Evolutionary conservation across 805 yeast genomes (phyloP), one percentile per base, ranked within the genome.

Genomic region (Wickerhamiella galacta): DNA sequence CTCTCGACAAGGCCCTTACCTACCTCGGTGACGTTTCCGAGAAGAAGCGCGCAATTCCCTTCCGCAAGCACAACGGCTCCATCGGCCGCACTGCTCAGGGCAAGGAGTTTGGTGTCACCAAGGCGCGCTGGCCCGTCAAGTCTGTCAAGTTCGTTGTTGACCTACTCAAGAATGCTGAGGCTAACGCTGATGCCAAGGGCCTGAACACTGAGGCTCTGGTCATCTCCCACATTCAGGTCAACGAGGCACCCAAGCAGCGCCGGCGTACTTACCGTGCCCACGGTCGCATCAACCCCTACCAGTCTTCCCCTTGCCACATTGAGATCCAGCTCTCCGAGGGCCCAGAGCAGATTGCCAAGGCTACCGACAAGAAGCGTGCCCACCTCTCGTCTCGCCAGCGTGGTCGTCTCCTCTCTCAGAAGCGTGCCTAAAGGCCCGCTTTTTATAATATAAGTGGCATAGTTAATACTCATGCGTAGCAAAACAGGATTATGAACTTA

Each of bases 261-360:
- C 87, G 99, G 75, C 83, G 99, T 73, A 90, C 98, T 60, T 90
- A 72, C 94, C 85, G 99, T 78, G 99, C 99, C 58, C 96, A 87
- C 78, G 99, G 99, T 80, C 90, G 98, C 78, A 81, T 83, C 64
- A 90, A 87, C 71, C 93, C 95, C 58, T 90, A 83, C 90, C 92
- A 83, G 72, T 81, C 96, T 43, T 72, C 85, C 57, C 98, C 98
- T 63, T 85, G 92, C 58, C 99, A 90, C 80, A 87, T 90, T 64
- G 98, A 90, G 75, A 72, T 90, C 60, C 75, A 82, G 61, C 71
- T 90, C 56, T 78, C 95, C 58, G 98, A 90, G 75, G 80, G 75
- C 66, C 90, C 70, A 53, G 96, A 85, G 69, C 72, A 68, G 58
- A 81, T 90, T 63, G 83, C 75, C 58, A 90, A 87, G 76, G 83